Conservation (phyloP, 2,329 filamentous ascomycete species). For the Colletotrichum coccodes region DNA sequence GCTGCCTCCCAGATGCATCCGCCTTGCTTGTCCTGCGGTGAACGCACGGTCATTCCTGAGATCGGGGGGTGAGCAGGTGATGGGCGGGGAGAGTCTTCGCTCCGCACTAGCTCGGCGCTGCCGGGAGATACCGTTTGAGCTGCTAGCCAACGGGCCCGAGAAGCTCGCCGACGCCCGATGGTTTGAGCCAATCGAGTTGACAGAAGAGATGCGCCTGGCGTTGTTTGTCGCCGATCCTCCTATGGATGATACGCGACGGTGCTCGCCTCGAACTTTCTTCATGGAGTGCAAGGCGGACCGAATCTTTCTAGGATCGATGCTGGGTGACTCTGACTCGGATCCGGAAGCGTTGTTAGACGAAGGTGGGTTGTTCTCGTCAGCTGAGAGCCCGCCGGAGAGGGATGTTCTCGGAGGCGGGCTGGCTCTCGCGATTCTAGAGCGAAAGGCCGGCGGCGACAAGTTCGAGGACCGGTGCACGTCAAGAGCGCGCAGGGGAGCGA, state of each 20-base stretch:
- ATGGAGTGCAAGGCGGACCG: constrained; percentile 64
- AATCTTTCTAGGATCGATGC: constrained; percentile 64
- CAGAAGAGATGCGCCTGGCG: constrained; percentile 57
- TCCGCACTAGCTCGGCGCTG: constrained; percentile 62
- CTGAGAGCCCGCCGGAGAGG: constrained; percentile 43
- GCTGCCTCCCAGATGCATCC: constrained; percentile 64
- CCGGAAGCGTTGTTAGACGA: constrained; percentile 50
- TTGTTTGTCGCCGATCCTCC: constrained; percentile 46
- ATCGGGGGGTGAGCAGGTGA: constrained; percentile 61
- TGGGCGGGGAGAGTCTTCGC: constrained; percentile 62
- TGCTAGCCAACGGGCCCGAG: constrained; percentile 56
- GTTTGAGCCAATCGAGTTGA: constrained; percentile 34
- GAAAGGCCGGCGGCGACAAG: constrained; percentile 55
- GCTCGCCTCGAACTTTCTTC: constrained; percentile 53
- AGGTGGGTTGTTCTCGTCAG: constrained; percentile 64
- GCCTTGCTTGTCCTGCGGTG: constrained; percentile 65
- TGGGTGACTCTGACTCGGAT: constrained; percentile 61
- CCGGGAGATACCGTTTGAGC: constrained; percentile 65
- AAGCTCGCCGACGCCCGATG: constrained; percentile 45
- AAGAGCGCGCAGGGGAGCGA: constrained; percentile 60
- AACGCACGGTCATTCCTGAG: constrained; percentile 49
- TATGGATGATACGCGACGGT: constrained; percentile 53
- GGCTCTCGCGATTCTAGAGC: constrained; percentile 42
- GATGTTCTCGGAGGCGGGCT: constrained; percentile 44
- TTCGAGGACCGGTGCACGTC: constrained; percentile 62